A percentile compares a stretch with the other conserved stretches of the same genome.
Conservation (phyloP, 139 green algal species). For the Pseudopediastrum boryanum region DNA sequence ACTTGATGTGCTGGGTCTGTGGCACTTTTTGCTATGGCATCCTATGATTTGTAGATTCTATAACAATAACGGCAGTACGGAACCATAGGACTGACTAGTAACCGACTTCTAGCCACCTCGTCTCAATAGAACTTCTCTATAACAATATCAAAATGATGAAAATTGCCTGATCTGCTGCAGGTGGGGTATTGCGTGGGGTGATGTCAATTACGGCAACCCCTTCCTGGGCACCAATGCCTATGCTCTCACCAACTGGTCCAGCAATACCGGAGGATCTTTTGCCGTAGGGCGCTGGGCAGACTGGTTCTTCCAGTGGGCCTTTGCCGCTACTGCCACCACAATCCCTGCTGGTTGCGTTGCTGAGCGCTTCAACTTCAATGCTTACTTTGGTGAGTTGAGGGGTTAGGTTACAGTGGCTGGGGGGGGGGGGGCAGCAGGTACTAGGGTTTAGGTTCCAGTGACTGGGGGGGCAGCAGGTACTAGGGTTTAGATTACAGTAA, state of each 20-base stretch:
- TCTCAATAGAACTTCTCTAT: too few species aligned
- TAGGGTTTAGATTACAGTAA: too few species aligned
- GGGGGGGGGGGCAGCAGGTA: too few species aligned
- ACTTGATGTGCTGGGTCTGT: too few species aligned
- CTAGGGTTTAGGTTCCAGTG: too few species aligned
- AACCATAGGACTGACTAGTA: too few species aligned
- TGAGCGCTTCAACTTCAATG: slow-evolving; percentile 76
- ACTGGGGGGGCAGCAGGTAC: too few species aligned
- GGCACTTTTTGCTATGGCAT: too few species aligned
- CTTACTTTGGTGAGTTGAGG: slow-evolving; percentile 51
- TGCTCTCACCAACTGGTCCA: slow-evolving; percentile 38
- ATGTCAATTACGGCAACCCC: slow-evolving; percentile 46
- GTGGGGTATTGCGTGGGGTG: slow-evolving; percentile 75
- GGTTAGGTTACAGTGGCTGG: neutral
- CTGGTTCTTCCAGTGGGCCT: slow-evolving; percentile 82
- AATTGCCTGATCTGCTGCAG: slow-evolving; percentile 28
- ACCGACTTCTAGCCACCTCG: too few species aligned
- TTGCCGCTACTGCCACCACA: slow-evolving; percentile 71
- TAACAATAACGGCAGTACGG: too few species aligned
- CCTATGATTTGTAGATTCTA: too few species aligned
- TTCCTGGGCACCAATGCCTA: slow-evolving; percentile 70
- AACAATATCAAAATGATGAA: neutral
- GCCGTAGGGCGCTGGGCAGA: slow-evolving; percentile 41
- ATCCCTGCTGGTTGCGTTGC: slow-evolving; percentile 74
- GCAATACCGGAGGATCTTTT: neutral